Evolutionary conservation across 768 basidiomycete genomes (phyloP).

Genomic region (Pleurotus cornucopiae): DNA sequence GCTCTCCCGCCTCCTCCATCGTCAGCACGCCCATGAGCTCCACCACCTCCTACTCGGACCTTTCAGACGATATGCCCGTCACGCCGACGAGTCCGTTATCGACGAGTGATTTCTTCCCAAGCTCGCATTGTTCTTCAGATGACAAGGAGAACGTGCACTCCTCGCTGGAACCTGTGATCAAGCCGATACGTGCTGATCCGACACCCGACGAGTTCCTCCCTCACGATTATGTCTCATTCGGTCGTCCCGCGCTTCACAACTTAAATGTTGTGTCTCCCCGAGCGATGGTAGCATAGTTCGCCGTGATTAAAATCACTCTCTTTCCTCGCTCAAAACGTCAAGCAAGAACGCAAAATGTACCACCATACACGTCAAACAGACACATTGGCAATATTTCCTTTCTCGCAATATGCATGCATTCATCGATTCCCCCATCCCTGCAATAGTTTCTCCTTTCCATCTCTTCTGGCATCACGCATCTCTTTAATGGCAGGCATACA

Average conservation of each 20-base stretch:
- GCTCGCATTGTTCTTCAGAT: conserved; percentile 43
- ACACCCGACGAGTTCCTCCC: conserved; percentile 75
- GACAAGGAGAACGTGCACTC: conserved; percentile 81
- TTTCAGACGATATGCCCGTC: conserved; percentile 79
- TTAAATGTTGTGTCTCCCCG: conserved; percentile 69
- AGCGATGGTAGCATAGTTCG: conserved; percentile 53
- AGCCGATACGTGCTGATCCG: conserved; percentile 64
- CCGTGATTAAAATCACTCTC: conserved; percentile 30
- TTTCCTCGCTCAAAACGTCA: conserved; percentile 49
- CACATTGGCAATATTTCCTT: conserved; percentile 49
- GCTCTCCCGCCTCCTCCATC: conserved; percentile 44
- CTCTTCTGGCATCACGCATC: conserved; percentile 35
- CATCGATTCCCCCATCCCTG: conserved; percentile 59
- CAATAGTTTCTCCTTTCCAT: conserved; percentile 45
- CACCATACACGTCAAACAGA: conserved; percentile 63
- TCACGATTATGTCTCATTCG: conserved; percentile 76
- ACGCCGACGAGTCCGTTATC: conserved; percentile 75
- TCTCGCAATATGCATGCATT: conserved; percentile 60
- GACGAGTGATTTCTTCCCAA: conserved; percentile 54
- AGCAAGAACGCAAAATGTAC: conserved; percentile 76
- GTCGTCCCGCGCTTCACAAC: conserved; percentile 74
- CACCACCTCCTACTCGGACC: conserved; percentile 68
- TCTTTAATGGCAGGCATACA: conserved; percentile 46
- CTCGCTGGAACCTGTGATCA: conserved; percentile 59
- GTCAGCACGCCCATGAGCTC: conserved; percentile 73